Base-by-base conservation (phyloP, 2,329 filamentous ascomycete species). In the Aschersonia sp. region DNA sequence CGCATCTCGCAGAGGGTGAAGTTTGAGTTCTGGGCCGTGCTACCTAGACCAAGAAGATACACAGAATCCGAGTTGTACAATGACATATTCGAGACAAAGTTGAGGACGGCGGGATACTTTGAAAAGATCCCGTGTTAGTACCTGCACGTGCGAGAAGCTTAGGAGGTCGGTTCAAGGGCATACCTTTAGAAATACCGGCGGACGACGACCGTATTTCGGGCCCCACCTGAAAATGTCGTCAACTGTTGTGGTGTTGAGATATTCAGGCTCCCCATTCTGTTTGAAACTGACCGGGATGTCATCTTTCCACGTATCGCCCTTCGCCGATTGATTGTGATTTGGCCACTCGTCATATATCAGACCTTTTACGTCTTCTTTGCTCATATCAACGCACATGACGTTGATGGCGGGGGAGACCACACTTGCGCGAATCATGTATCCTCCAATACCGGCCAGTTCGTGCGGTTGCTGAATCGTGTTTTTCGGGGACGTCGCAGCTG, bases 141-240 rank as follows among this genome's bases (percentile, higher is more conserved):
- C 22, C 4, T 22, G 22, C 22, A 1, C 6, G 5, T 6, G 2
- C 2, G 2, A 4, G 8, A 11, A 7, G 39, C 12, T 5, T 10
- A 35, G 4, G 12, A 10, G 43, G 32, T 12, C 64, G 22, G 22
- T 22, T 62, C 1, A 59, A 59, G 1, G 49, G 67, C 61, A 61
- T 62, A 64, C 71, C 45, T 69, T 58, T 48, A 56, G 64, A 52
- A 77, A 81, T 5, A 74, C 68, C 0, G 73, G 79, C 6, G 75
- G 73, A 0, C 65, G 62, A 40, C 79, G 67, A 1, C 58, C 51
- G 46, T 77, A 70, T 32, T 70, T 61, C 1, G 67, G 55, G 0
- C 79, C 79, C 77, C 83, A 88, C 8, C 69, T 68, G 55, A 90
- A 90, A 1, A 88, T 64, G 3, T 84, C 73, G 54, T 89, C 83